Conservation (phyloP, 2,329 filamentous ascomycete species). For the Xylariaceae sp. region DNA sequence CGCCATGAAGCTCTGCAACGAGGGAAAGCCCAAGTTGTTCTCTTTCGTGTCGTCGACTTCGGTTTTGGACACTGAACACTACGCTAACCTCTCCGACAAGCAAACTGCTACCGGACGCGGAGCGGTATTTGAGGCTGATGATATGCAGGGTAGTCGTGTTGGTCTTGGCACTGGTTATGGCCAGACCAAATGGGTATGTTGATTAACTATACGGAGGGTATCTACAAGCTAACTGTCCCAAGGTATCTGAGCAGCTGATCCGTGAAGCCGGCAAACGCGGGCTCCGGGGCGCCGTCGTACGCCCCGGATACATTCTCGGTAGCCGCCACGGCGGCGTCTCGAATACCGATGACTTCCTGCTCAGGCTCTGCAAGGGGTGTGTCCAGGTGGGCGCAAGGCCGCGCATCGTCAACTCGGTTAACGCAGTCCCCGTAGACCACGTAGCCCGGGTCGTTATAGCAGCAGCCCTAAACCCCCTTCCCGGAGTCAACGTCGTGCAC, state of each 20-base stretch:
- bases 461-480: constrained; percentile 60
- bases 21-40: constrained; percentile 73
- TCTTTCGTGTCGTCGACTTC: constrained; percentile 80
- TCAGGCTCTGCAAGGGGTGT: constrained; percentile 83
- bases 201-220: neutral
- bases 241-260: constrained; percentile 56
- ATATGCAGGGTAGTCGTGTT: constrained; percentile 69
- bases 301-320: constrained; percentile 82
- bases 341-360: constrained; percentile 85
- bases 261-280: constrained; percentile 75
- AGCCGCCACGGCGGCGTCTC: constrained; percentile 60
- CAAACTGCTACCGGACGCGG: constrained; percentile 56
- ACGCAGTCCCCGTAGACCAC: constrained; percentile 81
- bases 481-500: constrained; percentile 59
- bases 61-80: constrained; percentile 81
- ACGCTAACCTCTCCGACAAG: constrained; percentile 66
- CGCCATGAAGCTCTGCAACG: constrained; percentile 68
- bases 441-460: constrained; percentile 78
- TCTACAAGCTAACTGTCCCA: neutral
- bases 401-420: constrained; percentile 79
- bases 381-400: constrained; percentile 72
- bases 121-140: constrained; percentile 70
- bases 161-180: constrained; percentile 86
- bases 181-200: constrained; percentile 71
- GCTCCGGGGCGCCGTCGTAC: constrained; percentile 68